phyloP scores from a whole-genome alignment of 2,329 filamentous ascomycete genomes.

The Hypoxylon sp. region DNA sequence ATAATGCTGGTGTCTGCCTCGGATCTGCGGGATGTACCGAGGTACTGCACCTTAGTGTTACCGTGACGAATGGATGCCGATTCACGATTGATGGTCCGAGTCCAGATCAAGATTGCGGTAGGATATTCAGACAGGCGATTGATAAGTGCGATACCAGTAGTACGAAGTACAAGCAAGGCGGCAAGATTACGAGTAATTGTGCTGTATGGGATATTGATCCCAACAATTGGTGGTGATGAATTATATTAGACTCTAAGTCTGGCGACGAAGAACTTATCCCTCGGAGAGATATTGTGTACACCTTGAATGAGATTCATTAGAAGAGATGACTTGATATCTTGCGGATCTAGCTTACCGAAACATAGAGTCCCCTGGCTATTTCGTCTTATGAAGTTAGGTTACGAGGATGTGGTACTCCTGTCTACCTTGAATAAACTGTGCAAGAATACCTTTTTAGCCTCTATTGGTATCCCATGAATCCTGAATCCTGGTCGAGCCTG shows the following conservation, averaged over 20 bases:
- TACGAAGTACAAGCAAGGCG: constrained; percentile 22
- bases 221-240: constrained; percentile 6
- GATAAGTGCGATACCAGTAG: constrained; percentile 20
- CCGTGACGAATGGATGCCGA: constrained; percentile 18
- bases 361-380: too few relatives aligned
- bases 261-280: neutral
- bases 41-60: constrained; percentile 11
- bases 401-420: too few relatives aligned
- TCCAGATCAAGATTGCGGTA: constrained; percentile 10
- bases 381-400: too few relatives aligned
- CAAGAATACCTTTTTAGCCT: too few relatives aligned
- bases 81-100: constrained; percentile 20
- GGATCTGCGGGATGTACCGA: neutral
- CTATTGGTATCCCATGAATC: too few relatives aligned
- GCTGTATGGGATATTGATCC: constrained; percentile 18
- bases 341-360: too few relatives aligned
- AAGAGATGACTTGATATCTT: too few relatives aligned
- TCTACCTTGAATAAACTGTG: too few relatives aligned
- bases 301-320: too few relatives aligned
- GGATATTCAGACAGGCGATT: constrained; percentile 18
- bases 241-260: neutral
- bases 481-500: too few relatives aligned
- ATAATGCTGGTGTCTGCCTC: neutral
- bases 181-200: constrained; percentile 15
- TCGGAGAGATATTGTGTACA: too few relatives aligned